Conservation (phyloP, 2,329 filamentous ascomycete species). For the Ophioceras dolichostomum region DNA sequence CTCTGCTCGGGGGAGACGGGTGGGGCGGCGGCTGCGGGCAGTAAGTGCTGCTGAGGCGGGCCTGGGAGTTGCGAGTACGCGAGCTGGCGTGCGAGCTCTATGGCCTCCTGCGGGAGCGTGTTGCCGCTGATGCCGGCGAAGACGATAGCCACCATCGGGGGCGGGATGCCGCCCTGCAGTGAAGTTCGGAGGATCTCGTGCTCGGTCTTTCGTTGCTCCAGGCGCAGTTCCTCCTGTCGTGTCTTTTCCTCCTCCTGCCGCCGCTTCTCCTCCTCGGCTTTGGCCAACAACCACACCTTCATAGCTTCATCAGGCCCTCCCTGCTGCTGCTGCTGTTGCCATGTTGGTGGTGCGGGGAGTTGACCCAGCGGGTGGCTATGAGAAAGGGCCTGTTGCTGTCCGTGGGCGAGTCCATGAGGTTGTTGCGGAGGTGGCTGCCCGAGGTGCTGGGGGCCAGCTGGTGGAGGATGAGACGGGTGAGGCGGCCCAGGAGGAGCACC, state of each 20-base stretch:
- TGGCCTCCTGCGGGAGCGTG: slow-evolving; percentile 42
- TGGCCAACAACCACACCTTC: slow-evolving; percentile 59
- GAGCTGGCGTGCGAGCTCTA: slow-evolving; percentile 60
- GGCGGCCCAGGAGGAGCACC: neutral
- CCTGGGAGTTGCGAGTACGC: slow-evolving; percentile 37
- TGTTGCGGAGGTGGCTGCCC: slow-evolving; percentile 12
- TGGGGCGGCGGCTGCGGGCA: slow-evolving; percentile 28
- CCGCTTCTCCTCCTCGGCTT: slow-evolving; percentile 60
- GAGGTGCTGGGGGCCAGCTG: slow-evolving; percentile 2
- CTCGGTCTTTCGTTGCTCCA: slow-evolving; percentile 64
- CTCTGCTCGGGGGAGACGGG: slow-evolving; percentile 41
- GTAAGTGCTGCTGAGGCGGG: slow-evolving; percentile 39
- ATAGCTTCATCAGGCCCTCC: slow-evolving; percentile 58
- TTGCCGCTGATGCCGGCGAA: slow-evolving; percentile 62
- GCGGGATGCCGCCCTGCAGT: slow-evolving; percentile 57
- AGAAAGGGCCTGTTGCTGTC: slow-evolving; percentile 13
- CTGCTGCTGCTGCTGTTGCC: too few relatives aligned
- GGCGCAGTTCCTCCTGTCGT: slow-evolving; percentile 48
- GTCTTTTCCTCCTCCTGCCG: slow-evolving; percentile 65
- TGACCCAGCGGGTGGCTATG: slow-evolving; percentile 26
- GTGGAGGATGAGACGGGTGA: too few relatives aligned
- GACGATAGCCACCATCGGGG: slow-evolving; percentile 61
- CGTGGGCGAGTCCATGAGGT: neutral
- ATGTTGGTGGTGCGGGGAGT: slow-evolving; percentile 52
- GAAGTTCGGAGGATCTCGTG: slow-evolving; percentile 61